phyloP scores from a whole-genome alignment of 176 grass and related monocot genomes.

The Zea mays region Zm-B73-REFERENCE-NAM-5.0 NC_050097.1:73628501-73629000 shows the following conservation, averaged over 20 bases:
- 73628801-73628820: background rate
- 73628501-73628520: background rate
- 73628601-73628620: conserved; percentile 33
- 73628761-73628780: background rate
- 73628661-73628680: background rate
- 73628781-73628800: background rate
- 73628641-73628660: background rate
- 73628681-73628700: background rate
- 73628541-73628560: conserved; percentile 43
- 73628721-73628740: no score
- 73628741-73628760: no score
- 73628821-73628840: background rate
- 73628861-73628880: conserved; percentile 33
- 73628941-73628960: conserved; percentile 39
- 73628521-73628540: background rate
- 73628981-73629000: conserved; percentile 37
- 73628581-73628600: conserved; percentile 32
- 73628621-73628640: background rate
- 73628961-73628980: conserved; percentile 47
- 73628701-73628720: no score
- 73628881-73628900: background rate
- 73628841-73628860: background rate
- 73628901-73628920: conserved; percentile 47
- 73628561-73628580: conserved; percentile 44
- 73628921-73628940: conserved; percentile 38